phyloP scores from a whole-genome alignment of 2,329 filamentous ascomycete species.

The Plenodomus tracheiphilus region DNA sequence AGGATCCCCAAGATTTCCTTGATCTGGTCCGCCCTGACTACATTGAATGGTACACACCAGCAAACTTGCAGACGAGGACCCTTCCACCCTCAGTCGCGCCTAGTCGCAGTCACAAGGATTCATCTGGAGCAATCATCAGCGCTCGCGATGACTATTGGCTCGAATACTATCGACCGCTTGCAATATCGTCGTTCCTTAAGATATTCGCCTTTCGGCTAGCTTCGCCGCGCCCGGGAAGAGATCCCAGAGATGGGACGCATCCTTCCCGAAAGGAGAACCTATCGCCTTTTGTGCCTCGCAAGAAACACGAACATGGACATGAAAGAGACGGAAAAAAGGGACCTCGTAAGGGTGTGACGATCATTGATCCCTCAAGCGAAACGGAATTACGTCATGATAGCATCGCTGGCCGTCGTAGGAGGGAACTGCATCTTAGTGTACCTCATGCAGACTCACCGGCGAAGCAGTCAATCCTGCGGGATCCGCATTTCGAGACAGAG shows the following conservation, averaged over 20 bases:
- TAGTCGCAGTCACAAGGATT: conserved; percentile 36
- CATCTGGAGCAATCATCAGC: conserved; percentile 46
- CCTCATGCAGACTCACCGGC: conserved; percentile 40
- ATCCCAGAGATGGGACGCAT: conserved; percentile 74
- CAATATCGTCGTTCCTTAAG: conserved; percentile 86
- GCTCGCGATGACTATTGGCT: conserved; percentile 94
- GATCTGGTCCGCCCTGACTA: conserved; percentile 69
- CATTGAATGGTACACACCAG: conserved; percentile 84
- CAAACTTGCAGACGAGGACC: conserved; percentile 66
- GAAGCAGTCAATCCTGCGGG: conserved; percentile 49
- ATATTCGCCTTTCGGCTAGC: conserved; percentile 94
- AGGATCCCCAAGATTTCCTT: conserved; percentile 75
- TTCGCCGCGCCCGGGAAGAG: conserved; percentile 73
- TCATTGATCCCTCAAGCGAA: conserved; percentile 62
- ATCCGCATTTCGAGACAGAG: conserved; percentile 42
- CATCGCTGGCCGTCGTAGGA: conserved; percentile 22
- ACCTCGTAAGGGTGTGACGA: conserved; percentile 68
- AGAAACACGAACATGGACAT: conserved; percentile 51
- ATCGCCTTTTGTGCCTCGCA: conserved; percentile 82
- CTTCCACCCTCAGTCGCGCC: conserved; percentile 57
- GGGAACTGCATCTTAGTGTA: conserved; percentile 25
- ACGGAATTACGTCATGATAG: conserved; percentile 26
- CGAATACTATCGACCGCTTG: conserved; percentile 90
- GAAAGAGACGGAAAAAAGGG: conserved; percentile 67
- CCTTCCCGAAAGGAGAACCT: conserved; percentile 77